Evolutionary conservation across 2,329 filamentous ascomycete genomes (phyloP), one percentile per base, ranked within the genome.

Genomic region (Claviceps sp.): DNA sequence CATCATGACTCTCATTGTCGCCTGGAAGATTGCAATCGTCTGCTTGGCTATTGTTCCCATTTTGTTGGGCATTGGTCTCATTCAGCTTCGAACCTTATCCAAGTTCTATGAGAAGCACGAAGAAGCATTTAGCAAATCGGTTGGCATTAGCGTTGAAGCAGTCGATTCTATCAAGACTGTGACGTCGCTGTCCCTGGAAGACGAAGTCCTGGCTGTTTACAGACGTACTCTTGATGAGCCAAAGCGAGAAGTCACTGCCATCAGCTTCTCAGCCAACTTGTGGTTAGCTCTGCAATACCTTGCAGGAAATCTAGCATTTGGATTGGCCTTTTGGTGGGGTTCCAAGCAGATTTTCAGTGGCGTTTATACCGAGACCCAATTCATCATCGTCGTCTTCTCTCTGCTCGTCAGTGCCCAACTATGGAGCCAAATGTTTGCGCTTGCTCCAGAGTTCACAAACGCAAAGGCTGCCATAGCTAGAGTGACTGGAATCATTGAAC

Each of bases 301-400:
- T 56, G 70, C 77, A 9, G 77, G 81, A 20, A 85, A 84, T 60
- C 73, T 86, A 49, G 78, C 88, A 26, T 86, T 88, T 60, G 82
- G 84, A 0, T 76, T 90, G 51, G 82, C 84, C 0, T 89, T 88
- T 65, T 90, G 85, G 84, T 90, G 85, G 84, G 85, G 85, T 3
- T 76, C 84, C 0, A 83, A 79, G 58, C 79, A 81, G 56, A 86
- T 89, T 54, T 76, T 82, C 50, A 72, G 75, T 43, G 84, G 85
- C 4, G 69, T 78, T 52, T 84, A 84, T 57, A 72, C 69, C 2
- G 77, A 77, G 44, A 78, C 81, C 37, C 76, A 85, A n/a, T 89
- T 88, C 68, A 82, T 89, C 63, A 84, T 86, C 59, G 82, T 70
- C 83, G 2, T 72, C 79, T 4, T 74, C 5, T 76, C 80, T 0